phyloP scores from a whole-genome alignment of 2,329 filamentous ascomycete genomes.

The Eutypella sp. region DNA sequence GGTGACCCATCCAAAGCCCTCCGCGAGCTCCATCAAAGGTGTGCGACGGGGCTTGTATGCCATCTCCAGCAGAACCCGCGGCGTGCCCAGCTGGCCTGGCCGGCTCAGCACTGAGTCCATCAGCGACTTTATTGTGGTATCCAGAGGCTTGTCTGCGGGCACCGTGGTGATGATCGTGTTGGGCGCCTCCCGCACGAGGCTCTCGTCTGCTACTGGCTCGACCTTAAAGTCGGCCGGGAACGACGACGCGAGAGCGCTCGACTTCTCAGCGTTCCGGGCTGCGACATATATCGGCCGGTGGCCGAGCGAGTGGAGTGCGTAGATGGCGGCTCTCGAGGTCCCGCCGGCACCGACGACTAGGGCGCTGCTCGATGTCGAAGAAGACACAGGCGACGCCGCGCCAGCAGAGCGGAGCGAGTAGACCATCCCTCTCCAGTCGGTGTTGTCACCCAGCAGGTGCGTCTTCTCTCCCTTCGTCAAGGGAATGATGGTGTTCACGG shows the following conservation, averaged over 20 bases:
- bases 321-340: slow-evolving; percentile 87
- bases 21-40: slow-evolving; percentile 76
- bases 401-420: slow-evolving; percentile 64
- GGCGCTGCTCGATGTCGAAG: slow-evolving; percentile 44
- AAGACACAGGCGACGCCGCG: slow-evolving; percentile 31
- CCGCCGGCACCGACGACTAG: slow-evolving; percentile 89
- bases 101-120: slow-evolving; percentile 50
- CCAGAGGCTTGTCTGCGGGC: slow-evolving; percentile 81
- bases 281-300: slow-evolving; percentile 84
- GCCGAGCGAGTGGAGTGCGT: slow-evolving; percentile 76
- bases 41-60: slow-evolving; percentile 88
- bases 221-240: slow-evolving; percentile 74
- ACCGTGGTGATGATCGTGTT: slow-evolving; percentile 83
- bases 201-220: slow-evolving; percentile 45
- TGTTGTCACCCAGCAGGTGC: slow-evolving; percentile 79
- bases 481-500: slow-evolving; percentile 88
- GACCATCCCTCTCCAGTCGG: slow-evolving; percentile 92
- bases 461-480: slow-evolving; percentile 36
- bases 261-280: slow-evolving; percentile 68
- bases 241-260: slow-evolving; percentile 59
- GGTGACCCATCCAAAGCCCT: slow-evolving; percentile 72
- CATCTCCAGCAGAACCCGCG: slow-evolving; percentile 80
- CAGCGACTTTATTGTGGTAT: slow-evolving; percentile 61
- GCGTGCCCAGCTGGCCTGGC: slow-evolving; percentile 28
- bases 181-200: slow-evolving; percentile 47